Evolutionary conservation across 305 asterid genomes (phyloP).

Genomic region (Solanum hybrid): DNA sequence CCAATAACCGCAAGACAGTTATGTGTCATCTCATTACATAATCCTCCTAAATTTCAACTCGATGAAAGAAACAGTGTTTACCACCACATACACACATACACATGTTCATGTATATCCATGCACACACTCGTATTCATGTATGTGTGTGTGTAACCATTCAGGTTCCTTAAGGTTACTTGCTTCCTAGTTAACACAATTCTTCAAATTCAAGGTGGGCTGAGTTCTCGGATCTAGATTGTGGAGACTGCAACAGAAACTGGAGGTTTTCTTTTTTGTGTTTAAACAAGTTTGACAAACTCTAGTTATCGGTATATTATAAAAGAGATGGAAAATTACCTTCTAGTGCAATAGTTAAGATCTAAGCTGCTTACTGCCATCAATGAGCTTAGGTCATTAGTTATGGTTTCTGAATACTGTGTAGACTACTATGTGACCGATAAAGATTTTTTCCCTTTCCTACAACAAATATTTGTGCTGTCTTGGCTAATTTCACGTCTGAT

Average conservation of each 20-base stretch:
- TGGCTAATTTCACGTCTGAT: constrained; percentile 7
- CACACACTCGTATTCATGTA: not conserved
- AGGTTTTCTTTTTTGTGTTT: not conserved
- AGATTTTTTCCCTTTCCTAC: not conserved
- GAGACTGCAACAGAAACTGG: not conserved
- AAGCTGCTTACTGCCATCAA: not conserved
- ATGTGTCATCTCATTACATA: not conserved
- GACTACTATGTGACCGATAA: not conserved
- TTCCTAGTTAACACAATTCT: not conserved
- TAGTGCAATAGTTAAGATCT: not conserved
- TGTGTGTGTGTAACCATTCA: not conserved
- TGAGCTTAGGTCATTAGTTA: not conserved
- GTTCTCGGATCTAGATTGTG: not conserved
- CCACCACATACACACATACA: not conserved
- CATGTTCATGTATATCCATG: not conserved
- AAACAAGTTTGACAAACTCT: not conserved
- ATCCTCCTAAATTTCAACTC: not conserved
- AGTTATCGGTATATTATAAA: not conserved
- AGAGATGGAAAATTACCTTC: not conserved
- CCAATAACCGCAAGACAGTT: not conserved
- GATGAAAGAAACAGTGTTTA: not conserved
- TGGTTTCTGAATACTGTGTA: not conserved
- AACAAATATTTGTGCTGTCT: not conserved
- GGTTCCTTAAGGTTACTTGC: not conserved
- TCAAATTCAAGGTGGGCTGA: not conserved